A percentile compares a stretch with the other conserved stretches of the same genome.
These are phyloP conservation scores for Kazachstania sp. DNA, from an alignment of 1,139 yeast species.

Conservation along the genomic window DNA sequence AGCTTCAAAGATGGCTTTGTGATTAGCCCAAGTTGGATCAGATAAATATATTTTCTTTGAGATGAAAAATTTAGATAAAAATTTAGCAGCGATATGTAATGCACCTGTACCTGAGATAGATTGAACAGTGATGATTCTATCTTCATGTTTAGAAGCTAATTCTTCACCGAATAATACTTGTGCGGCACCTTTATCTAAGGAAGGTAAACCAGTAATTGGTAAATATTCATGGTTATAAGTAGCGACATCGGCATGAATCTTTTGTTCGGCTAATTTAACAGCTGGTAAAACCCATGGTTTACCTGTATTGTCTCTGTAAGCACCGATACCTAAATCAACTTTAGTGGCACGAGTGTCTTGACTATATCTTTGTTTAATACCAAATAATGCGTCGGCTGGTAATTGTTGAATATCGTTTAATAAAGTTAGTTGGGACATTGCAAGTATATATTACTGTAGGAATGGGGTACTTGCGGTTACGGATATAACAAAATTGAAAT, in stretches of 20 bases:
- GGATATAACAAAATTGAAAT: too few species aligned
- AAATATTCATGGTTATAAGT: constrained; percentile 85
- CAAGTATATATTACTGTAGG: background rate
- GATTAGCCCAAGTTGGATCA: constrained; percentile 96
- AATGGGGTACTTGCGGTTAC: too few species aligned
- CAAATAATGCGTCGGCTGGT: constrained; percentile 78
- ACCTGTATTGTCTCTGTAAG: constrained; percentile 87
- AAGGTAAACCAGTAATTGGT: constrained; percentile 69
- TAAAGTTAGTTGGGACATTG: constrained; percentile 11
- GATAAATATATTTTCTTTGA: constrained; percentile 58
- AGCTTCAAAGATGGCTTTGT: constrained; percentile 66
- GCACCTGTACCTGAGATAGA: constrained; percentile 96
- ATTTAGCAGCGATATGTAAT: constrained; percentile 75
- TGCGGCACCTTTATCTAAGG: constrained; percentile 69
- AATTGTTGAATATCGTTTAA: constrained; percentile 46
- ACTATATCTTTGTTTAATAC: constrained; percentile 64
- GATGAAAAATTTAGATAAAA: constrained; percentile 45
- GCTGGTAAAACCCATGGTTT: constrained; percentile 93
- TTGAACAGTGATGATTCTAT: constrained; percentile 66
- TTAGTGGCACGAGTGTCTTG: constrained; percentile 55
- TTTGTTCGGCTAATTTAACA: constrained; percentile 62
- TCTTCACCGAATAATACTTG: constrained; percentile 65
- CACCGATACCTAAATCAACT: constrained; percentile 90
- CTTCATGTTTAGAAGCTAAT: constrained; percentile 36
- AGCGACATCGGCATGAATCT: constrained; percentile 42